Percentiles rank a stretch among this genome's conserved stretches.
Evolutionary conservation across 768 basidiomycete genomes (phyloP).

Genomic region (Clitopilus passeckerianus): DNA sequence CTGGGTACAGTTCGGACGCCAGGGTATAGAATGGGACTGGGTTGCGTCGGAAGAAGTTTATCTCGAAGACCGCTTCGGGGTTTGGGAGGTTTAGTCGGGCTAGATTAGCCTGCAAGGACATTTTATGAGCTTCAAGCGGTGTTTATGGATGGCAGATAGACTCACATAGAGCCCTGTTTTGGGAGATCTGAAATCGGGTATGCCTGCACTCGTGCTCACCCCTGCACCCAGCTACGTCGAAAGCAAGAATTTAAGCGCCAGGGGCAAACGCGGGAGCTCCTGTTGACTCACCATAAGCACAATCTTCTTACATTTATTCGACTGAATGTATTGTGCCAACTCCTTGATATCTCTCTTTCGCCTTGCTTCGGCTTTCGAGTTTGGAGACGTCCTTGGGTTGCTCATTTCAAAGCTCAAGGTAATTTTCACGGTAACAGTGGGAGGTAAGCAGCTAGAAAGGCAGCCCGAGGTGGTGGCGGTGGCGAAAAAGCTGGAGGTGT

Average conservation of each 20-base stretch:
- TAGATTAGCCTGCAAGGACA: conserved; percentile 60
- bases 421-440: too few species aligned
- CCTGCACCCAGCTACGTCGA: conserved; percentile 60
- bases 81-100: conserved; percentile 77
- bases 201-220: conserved; percentile 79
- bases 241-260: neutral
- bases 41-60: conserved; percentile 76
- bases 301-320: conserved; percentile 60
- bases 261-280: conserved; percentile 1
- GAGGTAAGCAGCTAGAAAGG: neutral
- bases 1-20: conserved; percentile 91
- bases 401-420: neutral
- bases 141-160: neutral
- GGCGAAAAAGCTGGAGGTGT: neutral
- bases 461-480: neutral
- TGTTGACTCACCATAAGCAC: conserved; percentile 61
- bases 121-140: neutral
- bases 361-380: neutral
- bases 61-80: conserved; percentile 95
- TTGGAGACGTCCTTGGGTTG: neutral
- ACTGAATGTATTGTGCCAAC: conserved; percentile 66
- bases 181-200: conserved; percentile 87
- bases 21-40: conserved; percentile 90
- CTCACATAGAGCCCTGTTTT: conserved; percentile 70
- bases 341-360: conserved; percentile 28